Conservation (phyloP, 495 filamentous ascomycete species). For the Pyrenopolyporus hunteri region DNA sequence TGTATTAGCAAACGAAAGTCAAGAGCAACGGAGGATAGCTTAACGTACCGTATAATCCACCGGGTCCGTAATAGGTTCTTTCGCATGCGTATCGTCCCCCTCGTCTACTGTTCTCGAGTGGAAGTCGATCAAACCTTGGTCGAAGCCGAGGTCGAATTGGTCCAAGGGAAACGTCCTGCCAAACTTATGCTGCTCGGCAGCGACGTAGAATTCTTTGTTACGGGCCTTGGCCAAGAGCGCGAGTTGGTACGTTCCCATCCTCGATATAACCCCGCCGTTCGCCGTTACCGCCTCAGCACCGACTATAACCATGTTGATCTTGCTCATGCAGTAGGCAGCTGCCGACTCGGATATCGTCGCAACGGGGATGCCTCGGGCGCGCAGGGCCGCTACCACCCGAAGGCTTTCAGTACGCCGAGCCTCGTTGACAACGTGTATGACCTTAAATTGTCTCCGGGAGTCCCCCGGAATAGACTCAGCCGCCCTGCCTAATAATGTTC, state of each 20-base stretch:
- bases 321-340: slow-evolving; percentile 83
- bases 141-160: slow-evolving; percentile 72
- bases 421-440: slow-evolving; percentile 75
- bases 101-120: slow-evolving; percentile 38
- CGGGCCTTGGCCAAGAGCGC: slow-evolving; percentile 78
- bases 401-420: slow-evolving; percentile 55
- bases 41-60: slow-evolving; percentile 82
- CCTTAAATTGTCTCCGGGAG: slow-evolving; percentile 71
- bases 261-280: slow-evolving; percentile 88
- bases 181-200: slow-evolving; percentile 91
- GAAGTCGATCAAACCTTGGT: slow-evolving; percentile 40
- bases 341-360: slow-evolving; percentile 82
- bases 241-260: slow-evolving; percentile 92
- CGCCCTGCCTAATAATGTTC: slow-evolving; percentile 73
- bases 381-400: slow-evolving; percentile 64
- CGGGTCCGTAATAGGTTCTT: slow-evolving; percentile 43
- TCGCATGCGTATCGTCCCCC: slow-evolving; percentile 37
- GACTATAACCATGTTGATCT: slow-evolving; percentile 80
- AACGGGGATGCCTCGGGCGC: slow-evolving; percentile 77
- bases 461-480: slow-evolving; percentile 63
- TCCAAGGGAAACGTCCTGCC: slow-evolving; percentile 79
- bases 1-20: neutral
- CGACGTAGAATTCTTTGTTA: slow-evolving; percentile 85
- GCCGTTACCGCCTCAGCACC: slow-evolving; percentile 95
- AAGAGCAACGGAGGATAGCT: slow-evolving; percentile 24